Evolutionary conservation across 2,329 filamentous ascomycete genomes (phyloP).

Genomic region (Hymenoscyphus repandus): DNA sequence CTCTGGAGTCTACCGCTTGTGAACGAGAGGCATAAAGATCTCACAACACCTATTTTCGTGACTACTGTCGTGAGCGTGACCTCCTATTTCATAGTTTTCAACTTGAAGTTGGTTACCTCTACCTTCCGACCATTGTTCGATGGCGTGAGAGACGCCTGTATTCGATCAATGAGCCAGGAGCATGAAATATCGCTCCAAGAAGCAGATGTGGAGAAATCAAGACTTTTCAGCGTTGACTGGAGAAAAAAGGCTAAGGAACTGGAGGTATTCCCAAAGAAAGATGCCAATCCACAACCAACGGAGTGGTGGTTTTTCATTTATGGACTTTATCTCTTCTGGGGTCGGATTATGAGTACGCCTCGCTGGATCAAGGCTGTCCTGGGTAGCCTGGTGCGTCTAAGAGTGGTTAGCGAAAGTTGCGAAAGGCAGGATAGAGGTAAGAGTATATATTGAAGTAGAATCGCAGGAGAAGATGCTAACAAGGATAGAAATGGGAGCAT

Average conservation of each 20-base stretch:
- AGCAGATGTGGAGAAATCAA: too few species aligned
- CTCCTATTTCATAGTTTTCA: constrained; percentile 1
- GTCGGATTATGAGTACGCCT: neutral
- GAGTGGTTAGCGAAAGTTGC: too few species aligned
- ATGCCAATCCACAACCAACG: neutral
- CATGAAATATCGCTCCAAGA: neutral
- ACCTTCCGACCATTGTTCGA: neutral
- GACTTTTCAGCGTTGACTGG: neutral
- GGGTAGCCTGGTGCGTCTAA: neutral
- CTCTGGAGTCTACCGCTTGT: neutral
- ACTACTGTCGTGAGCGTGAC: neutral
- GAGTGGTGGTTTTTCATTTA: constrained; percentile 1
- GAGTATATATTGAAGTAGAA: too few species aligned
- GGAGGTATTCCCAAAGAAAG: constrained; percentile 1
- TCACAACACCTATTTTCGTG: neutral
- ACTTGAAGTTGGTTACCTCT: neutral
- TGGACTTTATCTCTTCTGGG: neutral
- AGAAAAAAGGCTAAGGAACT: constrained; percentile 1
- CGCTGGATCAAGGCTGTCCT: neutral
- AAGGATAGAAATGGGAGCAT: too few species aligned
- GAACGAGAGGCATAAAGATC: neutral
- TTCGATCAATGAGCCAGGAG: neutral
- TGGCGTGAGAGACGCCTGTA: neutral
- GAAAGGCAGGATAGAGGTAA: too few species aligned
- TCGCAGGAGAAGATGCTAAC: too few species aligned